Conservation (phyloP, 192 early-diverging fungal species). For the Lobosporangium transversale region DNA sequence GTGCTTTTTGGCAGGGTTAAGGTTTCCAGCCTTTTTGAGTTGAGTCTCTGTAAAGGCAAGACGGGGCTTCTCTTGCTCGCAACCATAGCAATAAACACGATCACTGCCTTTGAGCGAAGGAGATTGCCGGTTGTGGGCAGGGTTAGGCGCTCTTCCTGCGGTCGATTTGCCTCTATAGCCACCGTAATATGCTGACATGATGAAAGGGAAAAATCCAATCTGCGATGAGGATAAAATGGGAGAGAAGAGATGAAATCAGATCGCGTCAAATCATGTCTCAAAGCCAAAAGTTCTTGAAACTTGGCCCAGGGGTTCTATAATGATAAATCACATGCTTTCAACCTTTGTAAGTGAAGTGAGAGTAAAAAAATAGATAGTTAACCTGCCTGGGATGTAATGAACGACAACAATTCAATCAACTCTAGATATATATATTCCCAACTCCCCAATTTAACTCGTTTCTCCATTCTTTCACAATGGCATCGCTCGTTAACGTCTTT, state of each 20-base stretch:
- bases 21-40: constrained; percentile 27
- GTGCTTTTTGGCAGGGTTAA: constrained; percentile 19
- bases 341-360: too few relatives aligned
- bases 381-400: too few relatives aligned
- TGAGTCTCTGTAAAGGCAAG: constrained; percentile 43
- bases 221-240: too few relatives aligned
- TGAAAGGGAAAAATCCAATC: not conserved
- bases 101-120: constrained; percentile 6
- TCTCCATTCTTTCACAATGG: not conserved
- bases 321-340: constrained; percentile 6
- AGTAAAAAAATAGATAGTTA: too few relatives aligned
- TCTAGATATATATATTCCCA: too few relatives aligned
- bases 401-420: too few relatives aligned
- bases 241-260: too few relatives aligned
- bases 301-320: too few relatives aligned
- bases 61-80: constrained; percentile 22
- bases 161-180: not conserved
- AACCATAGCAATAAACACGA: constrained; percentile 38
- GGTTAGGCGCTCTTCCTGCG: constrained; percentile 13
- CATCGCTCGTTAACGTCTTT: constrained; percentile 10
- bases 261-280: too few relatives aligned
- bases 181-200: constrained; percentile 6
- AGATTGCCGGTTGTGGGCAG: constrained; percentile 39
- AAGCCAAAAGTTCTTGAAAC: too few relatives aligned
- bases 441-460: too few relatives aligned